Evolutionary conservation across 495 filamentous ascomycete genomes (phyloP).

Genomic region (Sabuloglossum arenarium): DNA sequence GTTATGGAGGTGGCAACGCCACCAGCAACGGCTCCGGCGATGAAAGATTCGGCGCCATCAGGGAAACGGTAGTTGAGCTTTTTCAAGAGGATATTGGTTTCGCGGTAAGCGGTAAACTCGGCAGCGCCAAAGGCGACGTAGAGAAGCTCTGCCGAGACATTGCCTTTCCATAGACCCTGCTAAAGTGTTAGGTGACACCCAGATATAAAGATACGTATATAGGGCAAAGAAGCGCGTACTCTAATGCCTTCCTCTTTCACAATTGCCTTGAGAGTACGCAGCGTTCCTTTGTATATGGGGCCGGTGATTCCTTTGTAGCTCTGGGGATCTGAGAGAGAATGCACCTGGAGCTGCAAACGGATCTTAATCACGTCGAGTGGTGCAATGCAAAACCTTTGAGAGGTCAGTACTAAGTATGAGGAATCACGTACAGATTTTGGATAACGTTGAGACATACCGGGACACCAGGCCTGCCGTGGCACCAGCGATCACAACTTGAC

Average conservation of each 20-base stretch:
- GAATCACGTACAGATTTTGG: neutral
- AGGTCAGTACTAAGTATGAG: neutral
- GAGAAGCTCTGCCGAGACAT: constrained; percentile 81
- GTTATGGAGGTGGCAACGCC: constrained; percentile 62
- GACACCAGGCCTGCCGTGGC: constrained; percentile 78
- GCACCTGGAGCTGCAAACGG: constrained; percentile 75
- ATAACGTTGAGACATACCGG: constrained; percentile 27
- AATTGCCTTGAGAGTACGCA: constrained; percentile 58
- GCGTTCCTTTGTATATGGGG: constrained; percentile 59
- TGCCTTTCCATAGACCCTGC: constrained; percentile 92
- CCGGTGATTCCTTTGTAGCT: constrained; percentile 30
- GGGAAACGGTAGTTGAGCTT: constrained; percentile 29
- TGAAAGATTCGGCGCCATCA: constrained; percentile 43
- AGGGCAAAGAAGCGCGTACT: constrained; percentile 16
- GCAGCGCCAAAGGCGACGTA: constrained; percentile 75
- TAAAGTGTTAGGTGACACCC: neutral
- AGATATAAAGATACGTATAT: neutral
- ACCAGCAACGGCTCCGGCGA: constrained; percentile 63
- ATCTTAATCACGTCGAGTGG: constrained; percentile 94
- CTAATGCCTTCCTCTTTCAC: constrained; percentile 58
- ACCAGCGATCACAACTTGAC: constrained; percentile 67
- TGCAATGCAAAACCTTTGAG: constrained; percentile 59
- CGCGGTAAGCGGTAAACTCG: constrained; percentile 84
- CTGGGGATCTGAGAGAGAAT: constrained; percentile 50
- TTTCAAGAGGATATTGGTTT: constrained; percentile 29